A percentile compares a stretch with the other conserved stretches of the same genome.
phyloP scores from a whole-genome alignment of 2,329 filamentous ascomycete genomes.

The Xylaria sp. region DNA sequence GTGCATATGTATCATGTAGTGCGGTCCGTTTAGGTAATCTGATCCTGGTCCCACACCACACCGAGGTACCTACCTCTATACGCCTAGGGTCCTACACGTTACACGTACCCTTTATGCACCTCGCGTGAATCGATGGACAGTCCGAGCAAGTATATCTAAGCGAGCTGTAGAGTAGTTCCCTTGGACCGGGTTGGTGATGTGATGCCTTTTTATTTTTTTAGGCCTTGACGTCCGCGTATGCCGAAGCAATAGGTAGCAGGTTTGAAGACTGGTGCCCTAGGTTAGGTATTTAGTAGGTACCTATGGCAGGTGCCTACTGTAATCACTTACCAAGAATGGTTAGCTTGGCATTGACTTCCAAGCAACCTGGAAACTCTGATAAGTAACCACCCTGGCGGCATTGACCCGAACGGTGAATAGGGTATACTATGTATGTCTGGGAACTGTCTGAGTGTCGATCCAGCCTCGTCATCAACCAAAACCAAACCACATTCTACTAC shows the following conservation, averaged over 20 bases:
- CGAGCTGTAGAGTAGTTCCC: background rate
- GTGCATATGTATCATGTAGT: slow-evolving; percentile 6
- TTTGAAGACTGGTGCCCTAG: too few species aligned
- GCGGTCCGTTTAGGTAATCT: background rate
- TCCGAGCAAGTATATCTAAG: background rate
- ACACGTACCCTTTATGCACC: background rate
- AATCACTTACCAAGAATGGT: slow-evolving; percentile 6
- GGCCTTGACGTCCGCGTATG: background rate
- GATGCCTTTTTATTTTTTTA: background rate
- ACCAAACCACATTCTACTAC: background rate
- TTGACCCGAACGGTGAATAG: slow-evolving; percentile 10
- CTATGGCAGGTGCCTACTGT: background rate
- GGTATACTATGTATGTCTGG: too few species aligned
- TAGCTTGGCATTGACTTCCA: background rate
- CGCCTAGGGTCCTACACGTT: too few species aligned
- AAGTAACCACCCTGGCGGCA: slow-evolving; percentile 3
- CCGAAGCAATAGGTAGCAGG: background rate
- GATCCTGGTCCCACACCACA: slow-evolving; percentile 10
- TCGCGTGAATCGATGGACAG: background rate
- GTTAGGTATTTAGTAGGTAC: background rate
- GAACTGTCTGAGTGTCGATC: slow-evolving; percentile 25
- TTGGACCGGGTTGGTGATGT: background rate
- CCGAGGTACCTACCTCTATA: background rate
- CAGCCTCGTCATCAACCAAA: slow-evolving; percentile 17
- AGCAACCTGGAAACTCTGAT: too few species aligned